phyloP scores from a whole-genome alignment of 805 yeast species.

The Cyberlindnera sargentensis region DNA sequence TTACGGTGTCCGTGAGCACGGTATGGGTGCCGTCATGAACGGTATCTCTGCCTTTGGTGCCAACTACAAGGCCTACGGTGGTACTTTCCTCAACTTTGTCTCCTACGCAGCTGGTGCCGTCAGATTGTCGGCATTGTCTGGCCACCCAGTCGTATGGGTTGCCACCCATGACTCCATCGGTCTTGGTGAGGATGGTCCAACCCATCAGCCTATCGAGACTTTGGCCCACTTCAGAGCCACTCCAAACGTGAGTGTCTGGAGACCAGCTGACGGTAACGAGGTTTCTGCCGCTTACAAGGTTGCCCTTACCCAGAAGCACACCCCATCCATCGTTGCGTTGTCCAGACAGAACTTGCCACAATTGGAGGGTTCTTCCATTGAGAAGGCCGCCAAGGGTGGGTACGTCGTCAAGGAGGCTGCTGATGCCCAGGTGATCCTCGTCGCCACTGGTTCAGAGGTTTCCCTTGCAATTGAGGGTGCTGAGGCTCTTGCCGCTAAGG shows the following conservation, averaged over 20 bases:
- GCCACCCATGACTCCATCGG: constrained; percentile 90
- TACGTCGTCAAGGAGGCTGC: constrained; percentile 63
- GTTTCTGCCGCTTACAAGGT: constrained; percentile 73
- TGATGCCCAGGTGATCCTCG: constrained; percentile 64
- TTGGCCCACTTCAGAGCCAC: constrained; percentile 79
- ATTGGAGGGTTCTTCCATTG: constrained; percentile 85
- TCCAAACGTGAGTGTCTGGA: constrained; percentile 81
- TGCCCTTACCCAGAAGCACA: constrained; percentile 51
- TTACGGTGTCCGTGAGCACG: constrained; percentile 99
- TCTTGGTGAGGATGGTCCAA: constrained; percentile 90
- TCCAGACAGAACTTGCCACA: constrained; percentile 90
- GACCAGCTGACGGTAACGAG: constrained; percentile 93
- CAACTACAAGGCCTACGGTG: constrained; percentile 87
- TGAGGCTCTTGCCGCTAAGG: constrained; percentile 55
- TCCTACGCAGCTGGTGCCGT: constrained; percentile 84
- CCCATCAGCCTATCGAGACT: constrained; percentile 89
- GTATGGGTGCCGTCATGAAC: constrained; percentile 97
- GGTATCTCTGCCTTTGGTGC: constrained; percentile 92
- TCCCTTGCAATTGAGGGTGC: constrained; percentile 75
- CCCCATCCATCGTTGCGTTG: constrained; percentile 71
- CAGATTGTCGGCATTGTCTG: constrained; percentile 77
- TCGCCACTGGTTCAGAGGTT: constrained; percentile 93
- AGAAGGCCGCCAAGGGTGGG: constrained; percentile 93
- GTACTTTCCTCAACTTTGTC: constrained; percentile 93
- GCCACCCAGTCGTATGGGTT: constrained; percentile 79